Percentiles rank a stretch among this genome's conserved stretches.
phyloP scores from a whole-genome alignment of 2,329 filamentous ascomycete species.

The Aspergillus amoenus region DNA sequence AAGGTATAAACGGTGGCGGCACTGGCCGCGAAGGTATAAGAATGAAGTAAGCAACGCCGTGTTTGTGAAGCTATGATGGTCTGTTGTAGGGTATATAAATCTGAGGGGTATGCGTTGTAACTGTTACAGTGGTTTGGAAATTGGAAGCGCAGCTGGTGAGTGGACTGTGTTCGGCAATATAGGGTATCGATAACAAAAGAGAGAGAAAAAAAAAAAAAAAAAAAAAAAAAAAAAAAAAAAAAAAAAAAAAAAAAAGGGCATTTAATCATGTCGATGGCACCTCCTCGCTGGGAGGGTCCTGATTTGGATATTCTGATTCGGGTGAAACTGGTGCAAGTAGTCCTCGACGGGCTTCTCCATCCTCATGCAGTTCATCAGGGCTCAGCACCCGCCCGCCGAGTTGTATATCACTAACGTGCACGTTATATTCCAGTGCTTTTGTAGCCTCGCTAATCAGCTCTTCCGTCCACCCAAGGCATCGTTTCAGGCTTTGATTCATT shows the following conservation, averaged over 20 bases:
- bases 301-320: background rate
- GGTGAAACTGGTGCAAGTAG: background rate
- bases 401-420: slow-evolving; percentile 75
- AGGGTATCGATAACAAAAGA: slow-evolving; percentile 6
- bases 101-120: background rate
- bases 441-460: slow-evolving; percentile 84
- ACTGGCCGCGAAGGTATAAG: background rate
- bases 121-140: background rate
- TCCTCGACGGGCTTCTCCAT: slow-evolving; percentile 11
- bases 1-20: background rate
- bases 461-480: slow-evolving; percentile 87
- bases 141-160: background rate
- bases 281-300: background rate
- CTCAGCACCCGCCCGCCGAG: slow-evolving; percentile 77
- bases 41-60: background rate
- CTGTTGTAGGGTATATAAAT: background rate
- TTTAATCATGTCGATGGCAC: background rate
- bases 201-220: slow-evolving; percentile 1
- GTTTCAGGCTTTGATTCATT: slow-evolving; percentile 90
- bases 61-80: background rate
- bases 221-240: slow-evolving; percentile 3
- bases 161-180: background rate
- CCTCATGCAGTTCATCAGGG: slow-evolving; percentile 59
- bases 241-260: background rate
- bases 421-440: slow-evolving; percentile 80